A percentile compares a stretch with the other conserved stretches of the same genome.
phyloP scores from a whole-genome alignment of 805 yeast genomes.

The Ogataea trehaloabstinens region DNA sequence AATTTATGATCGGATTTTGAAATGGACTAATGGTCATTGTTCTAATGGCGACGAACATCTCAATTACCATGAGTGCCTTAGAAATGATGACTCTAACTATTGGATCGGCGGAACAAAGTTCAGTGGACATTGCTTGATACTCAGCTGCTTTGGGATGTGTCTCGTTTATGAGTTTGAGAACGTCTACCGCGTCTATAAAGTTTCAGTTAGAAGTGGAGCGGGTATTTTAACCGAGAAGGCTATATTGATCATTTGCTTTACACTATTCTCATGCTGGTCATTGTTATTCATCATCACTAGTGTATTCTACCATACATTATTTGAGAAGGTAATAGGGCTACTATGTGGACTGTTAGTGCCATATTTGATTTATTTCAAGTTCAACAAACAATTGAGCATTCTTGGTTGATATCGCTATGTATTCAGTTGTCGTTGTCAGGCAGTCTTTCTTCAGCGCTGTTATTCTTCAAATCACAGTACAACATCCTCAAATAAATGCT shows the following conservation, averaged over 20 bases:
- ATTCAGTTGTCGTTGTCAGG: too few species aligned
- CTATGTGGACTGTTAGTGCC: constrained; percentile 37
- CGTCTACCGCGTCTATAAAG: constrained; percentile 8
- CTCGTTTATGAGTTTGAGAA: constrained; percentile 24
- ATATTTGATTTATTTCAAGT: constrained; percentile 22
- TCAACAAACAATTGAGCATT: constrained; percentile 9
- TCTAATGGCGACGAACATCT: constrained; percentile 17
- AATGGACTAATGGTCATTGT: constrained; percentile 41
- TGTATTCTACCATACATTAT: constrained; percentile 47
- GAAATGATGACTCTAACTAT: constrained; percentile 13
- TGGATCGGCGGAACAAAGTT: constrained; percentile 42
- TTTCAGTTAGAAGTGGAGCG: neutral
- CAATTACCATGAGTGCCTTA: constrained; percentile 22
- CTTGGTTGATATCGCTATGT: constrained; percentile 3
- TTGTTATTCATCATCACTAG: constrained; percentile 42
- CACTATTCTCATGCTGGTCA: constrained; percentile 35
- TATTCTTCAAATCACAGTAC: constrained; percentile 7
- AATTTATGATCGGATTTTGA: constrained; percentile 31
- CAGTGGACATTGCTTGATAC: constrained; percentile 42
- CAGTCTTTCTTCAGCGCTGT: constrained; percentile 2
- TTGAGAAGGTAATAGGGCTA: constrained; percentile 46
- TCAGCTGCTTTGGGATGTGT: constrained; percentile 34
- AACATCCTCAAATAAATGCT: constrained; percentile 8
- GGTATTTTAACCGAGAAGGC: neutral
- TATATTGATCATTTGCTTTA: neutral